phyloP scores from a whole-genome alignment of 148 eudicot genomes.

The Rhododendron vialii region DNA sequence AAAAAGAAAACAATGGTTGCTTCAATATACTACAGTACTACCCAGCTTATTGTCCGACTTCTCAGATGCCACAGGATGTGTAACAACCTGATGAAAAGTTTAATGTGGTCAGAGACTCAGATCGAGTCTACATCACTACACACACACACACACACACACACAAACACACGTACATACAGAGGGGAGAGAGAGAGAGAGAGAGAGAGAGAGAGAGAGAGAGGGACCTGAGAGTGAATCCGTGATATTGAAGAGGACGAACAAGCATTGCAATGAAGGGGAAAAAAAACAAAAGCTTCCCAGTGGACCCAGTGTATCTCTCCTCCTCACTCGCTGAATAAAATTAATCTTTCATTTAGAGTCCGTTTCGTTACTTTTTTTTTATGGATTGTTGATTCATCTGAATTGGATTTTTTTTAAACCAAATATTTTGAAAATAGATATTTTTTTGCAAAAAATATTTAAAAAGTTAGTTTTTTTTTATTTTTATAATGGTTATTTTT shows the following conservation, averaged over 20 bases:
- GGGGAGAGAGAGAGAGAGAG: not conserved
- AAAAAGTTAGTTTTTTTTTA: too few species aligned
- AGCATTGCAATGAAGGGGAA: not conserved
- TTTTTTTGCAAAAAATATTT: too few species aligned
- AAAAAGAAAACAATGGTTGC: not conserved
- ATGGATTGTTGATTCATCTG: too few species aligned
- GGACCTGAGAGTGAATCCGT: not conserved
- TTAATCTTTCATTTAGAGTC: not conserved
- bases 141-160: not conserved
- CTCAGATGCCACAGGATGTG: not conserved
- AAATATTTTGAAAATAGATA: too few species aligned
- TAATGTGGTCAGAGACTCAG: too few species aligned
- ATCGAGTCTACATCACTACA: not conserved
- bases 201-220: slow-evolving; percentile 13
- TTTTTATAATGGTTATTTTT: too few species aligned
- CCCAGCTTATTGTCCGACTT: not conserved
- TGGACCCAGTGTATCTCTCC: not conserved
- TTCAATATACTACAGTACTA: not conserved
- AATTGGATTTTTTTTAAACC: too few species aligned
- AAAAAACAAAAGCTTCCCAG: not conserved
- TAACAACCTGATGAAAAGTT: too few species aligned
- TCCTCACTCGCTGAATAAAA: not conserved
- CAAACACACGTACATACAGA: too few species aligned
- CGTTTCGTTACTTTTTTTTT: too few species aligned
- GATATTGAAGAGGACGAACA: not conserved